Evolutionary conservation across 176 grass and related monocot genomes (phyloP), one percentile per base, ranked within the genome.

Genomic region (Zea luxurians): DNA sequence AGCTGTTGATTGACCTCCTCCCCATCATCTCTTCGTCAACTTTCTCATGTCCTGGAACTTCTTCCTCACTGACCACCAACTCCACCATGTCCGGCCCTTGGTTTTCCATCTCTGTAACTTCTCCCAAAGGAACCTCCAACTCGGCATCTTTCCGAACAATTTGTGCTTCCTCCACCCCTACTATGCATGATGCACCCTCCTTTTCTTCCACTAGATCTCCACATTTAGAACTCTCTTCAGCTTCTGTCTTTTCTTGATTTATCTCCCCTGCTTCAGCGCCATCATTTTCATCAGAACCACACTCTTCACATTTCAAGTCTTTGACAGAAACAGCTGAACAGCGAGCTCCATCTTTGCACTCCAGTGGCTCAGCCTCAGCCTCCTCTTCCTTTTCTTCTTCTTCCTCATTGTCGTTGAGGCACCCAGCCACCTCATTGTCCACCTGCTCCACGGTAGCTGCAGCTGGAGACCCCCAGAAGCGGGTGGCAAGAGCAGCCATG

Each of bases 391-490:
- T 82, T 35, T 82, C 62, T 10, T 64, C 64, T 10, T 62, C 87
- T 34, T 86, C 42, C 40, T 79, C 80, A n/a, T 85, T 34, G 10
- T 46, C n/a, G 0, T 71, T 34, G 2, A 77, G 13, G 4, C 75
- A 60, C 20, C 5, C 84, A 18, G 47, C 66, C n/a, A 52, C 71
- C 10, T 78, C 83, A 71, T 53, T 79, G 72, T 50, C 81, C 68
- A 86, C 81, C 41, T 89, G 85, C 43, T 72, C 85, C 36, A 66
- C 60, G 3, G 72, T 91, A 35, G 93, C 83, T 2, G 88, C 85
- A 0, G 86, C 90, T 0, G 96, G 92, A 13, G 96, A 98, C 2
- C 90, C 96, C 92, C 92, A 98, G 65, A 98, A 88, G 9, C 83
- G 87, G 0, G 79, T 98, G 34, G 89, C 75, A 0, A 98, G 61